A percentile compares a stretch with the other conserved stretches of the same genome.
Evolutionary conservation across 805 yeast species (phyloP).

Genomic region (Candida railenensis): DNA sequence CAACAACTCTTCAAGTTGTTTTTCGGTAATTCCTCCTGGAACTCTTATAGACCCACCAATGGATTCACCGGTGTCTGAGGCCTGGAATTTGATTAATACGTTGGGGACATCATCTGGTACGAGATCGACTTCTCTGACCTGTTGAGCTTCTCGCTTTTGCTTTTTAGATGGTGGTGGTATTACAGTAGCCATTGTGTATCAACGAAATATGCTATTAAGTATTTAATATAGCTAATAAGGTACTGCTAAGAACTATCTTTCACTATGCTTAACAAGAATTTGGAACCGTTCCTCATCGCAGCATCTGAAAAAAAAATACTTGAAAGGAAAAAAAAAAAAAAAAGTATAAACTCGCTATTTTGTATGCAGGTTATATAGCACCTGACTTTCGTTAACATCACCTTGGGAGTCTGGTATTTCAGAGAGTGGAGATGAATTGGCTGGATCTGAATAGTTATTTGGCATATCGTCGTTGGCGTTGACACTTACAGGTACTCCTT

Average conservation of each 20-base stretch:
- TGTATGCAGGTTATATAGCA: background rate
- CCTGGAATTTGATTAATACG: constrained; percentile 85
- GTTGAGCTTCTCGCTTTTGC: constrained; percentile 80
- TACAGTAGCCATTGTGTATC: constrained; percentile 73
- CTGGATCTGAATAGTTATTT: too few relatives aligned
- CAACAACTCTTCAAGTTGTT: constrained; percentile 83
- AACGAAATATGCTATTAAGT: background rate
- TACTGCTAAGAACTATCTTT: background rate
- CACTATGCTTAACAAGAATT: too few relatives aligned
- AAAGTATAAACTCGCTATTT: background rate
- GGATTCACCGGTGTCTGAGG: constrained; percentile 87
- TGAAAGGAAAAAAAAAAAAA: background rate
- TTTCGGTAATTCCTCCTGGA: constrained; percentile 83
- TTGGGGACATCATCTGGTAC: constrained; percentile 81
- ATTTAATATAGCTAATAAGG: background rate
- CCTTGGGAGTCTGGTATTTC: constrained; percentile 2
- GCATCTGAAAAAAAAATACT: background rate
- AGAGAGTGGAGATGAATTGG: background rate
- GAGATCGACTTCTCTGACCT: constrained; percentile 69
- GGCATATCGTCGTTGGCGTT: too few relatives aligned
- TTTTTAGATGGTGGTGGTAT: constrained; percentile 93
- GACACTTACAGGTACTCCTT: constrained; percentile 1
- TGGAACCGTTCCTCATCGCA: background rate
- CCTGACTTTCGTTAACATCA: background rate
- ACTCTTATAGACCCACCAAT: constrained; percentile 85